Evolutionary conservation across 331 rosid species (phyloP).

Genomic region (Rosa hybrid): DNA sequence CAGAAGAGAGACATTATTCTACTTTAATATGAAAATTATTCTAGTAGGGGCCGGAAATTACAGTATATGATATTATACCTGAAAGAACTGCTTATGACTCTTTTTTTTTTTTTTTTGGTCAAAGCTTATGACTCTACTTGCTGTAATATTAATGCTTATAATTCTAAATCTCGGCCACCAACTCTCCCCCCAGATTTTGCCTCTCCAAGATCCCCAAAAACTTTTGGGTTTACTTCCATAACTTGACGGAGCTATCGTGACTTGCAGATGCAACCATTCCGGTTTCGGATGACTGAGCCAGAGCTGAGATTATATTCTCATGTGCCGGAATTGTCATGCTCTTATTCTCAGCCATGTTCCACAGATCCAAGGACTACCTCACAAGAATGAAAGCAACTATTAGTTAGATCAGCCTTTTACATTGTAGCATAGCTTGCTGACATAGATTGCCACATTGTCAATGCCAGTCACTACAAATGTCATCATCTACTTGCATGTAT

Average conservation of each 20-base stretch:
- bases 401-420: neutral
- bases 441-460: neutral
- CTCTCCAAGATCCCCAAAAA: neutral
- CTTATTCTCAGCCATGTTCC: conserved; percentile 84
- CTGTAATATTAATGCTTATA: neutral
- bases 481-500: neutral
- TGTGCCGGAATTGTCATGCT: conserved; percentile 79
- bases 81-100: neutral
- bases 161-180: neutral
- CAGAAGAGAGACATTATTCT: neutral
- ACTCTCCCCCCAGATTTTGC: conserved; percentile 1
- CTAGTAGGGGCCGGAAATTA: too few relatives aligned
- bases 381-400: conserved; percentile 3
- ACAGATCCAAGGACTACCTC: conserved; percentile 77
- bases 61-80: too few relatives aligned
- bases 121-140: neutral
- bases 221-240: conserved; percentile 61
- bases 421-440: neutral
- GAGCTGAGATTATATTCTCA: conserved; percentile 70
- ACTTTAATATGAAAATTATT: neutral
- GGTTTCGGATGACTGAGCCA: conserved; percentile 70
- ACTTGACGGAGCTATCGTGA: conserved; percentile 78
- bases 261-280: conserved; percentile 95
- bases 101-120: too few relatives aligned
- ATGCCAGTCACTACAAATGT: neutral